Evolutionary conservation across 257 asterid species (phyloP).

Genomic region (Lantana camara): DNA sequence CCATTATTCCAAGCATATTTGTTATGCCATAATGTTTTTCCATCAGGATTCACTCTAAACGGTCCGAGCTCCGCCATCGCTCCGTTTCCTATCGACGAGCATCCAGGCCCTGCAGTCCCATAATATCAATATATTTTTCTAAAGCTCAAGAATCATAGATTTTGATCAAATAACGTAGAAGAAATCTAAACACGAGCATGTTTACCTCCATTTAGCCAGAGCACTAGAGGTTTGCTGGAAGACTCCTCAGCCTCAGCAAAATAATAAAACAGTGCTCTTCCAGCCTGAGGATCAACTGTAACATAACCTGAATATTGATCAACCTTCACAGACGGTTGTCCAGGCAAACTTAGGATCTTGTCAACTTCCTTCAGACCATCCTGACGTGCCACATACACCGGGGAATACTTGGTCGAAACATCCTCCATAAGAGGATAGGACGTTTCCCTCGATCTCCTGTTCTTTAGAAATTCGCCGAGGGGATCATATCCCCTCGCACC

Average conservation of each 20-base stretch:
- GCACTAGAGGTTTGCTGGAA: conserved; percentile 44
- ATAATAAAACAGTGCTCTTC: conserved; percentile 49
- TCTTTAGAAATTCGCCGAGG: no score
- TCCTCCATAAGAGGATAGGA: no score
- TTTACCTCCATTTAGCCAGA: conserved; percentile 55
- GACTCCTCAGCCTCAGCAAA: conserved; percentile 43
- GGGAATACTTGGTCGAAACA: no score
- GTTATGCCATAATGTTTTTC: no score
- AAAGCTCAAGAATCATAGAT: no score
- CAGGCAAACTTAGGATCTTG: conserved; percentile 37
- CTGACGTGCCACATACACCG: conserved; percentile 35
- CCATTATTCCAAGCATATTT: conserved; percentile 69
- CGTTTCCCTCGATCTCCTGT: no score
- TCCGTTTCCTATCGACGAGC: conserved; percentile 73
- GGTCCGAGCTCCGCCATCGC: no score
- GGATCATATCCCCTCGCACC: no score
- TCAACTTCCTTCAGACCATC: conserved; percentile 44
- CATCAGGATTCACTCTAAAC: no score
- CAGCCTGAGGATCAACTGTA: conserved; percentile 45
- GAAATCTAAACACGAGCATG: background rate
- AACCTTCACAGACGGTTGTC: conserved; percentile 41
- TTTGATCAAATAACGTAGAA: no score
- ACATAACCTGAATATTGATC: conserved; percentile 48
- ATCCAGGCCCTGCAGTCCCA: conserved; percentile 65
- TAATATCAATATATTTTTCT: no score